phyloP scores from a whole-genome alignment of 306 rosid genomes.

The Vigna nakashimae region DNA sequence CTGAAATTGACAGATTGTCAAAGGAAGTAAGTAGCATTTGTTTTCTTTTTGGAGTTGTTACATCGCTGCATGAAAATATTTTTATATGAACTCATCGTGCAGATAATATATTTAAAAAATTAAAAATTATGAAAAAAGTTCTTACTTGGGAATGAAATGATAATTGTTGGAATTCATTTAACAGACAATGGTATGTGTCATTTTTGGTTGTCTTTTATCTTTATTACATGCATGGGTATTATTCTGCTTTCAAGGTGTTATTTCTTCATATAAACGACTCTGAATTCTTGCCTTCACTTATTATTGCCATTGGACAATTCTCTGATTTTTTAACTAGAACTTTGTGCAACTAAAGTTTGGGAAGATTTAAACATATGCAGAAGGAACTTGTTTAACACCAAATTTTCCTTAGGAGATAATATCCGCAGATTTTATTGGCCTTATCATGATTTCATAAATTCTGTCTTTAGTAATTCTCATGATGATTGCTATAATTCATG shows the following conservation, averaged over 20 bases:
- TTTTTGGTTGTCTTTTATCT: conserved; percentile 9
- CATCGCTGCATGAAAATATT: not conserved
- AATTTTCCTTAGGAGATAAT: conserved; percentile 10
- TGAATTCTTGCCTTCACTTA: conserved; percentile 12
- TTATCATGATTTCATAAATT: conserved; percentile 21
- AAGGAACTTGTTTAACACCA: not conserved
- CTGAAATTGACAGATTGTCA: conserved; percentile 73
- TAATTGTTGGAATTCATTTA: not conserved
- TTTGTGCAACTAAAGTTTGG: conserved; percentile 33
- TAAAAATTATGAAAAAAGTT: conserved; percentile 9
- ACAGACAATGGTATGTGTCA: not conserved
- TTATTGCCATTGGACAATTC: conserved; percentile 15
- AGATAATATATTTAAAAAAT: conserved; percentile 13
- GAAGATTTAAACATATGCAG: not conserved
- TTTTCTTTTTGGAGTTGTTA: conserved; percentile 24
- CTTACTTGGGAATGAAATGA: conserved; percentile 23
- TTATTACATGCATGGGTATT: not conserved
- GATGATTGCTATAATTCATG: conserved; percentile 31
- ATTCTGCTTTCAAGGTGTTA: conserved; percentile 29
- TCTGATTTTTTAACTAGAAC: conserved; percentile 34
- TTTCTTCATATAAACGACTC: not conserved
- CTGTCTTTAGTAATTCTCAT: conserved; percentile 7
- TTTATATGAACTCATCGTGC: not conserved
- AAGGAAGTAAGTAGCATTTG: conserved; percentile 67
- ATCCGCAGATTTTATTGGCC: not conserved